Evolutionary conservation across 345 rosid species (phyloP).

Genomic region (Bretschneidera sinensis): DNA sequence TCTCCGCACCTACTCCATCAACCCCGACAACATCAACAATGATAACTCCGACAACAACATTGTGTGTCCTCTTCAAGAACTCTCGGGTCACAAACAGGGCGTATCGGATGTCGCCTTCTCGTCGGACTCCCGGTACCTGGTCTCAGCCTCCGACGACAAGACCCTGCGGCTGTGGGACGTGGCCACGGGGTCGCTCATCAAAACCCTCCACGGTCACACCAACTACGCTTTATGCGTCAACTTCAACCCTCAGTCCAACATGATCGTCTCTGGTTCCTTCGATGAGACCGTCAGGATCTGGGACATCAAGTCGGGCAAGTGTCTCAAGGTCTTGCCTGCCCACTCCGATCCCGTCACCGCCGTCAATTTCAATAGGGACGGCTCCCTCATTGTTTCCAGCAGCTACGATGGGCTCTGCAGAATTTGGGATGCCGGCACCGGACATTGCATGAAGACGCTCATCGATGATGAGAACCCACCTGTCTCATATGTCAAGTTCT

Average conservation of each 20-base stretch:
- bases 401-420: constrained; percentile 91
- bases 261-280: constrained; percentile 89
- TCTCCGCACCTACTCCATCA: constrained; percentile 57
- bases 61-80: constrained; percentile 43
- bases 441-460: constrained; percentile 79
- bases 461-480: constrained; percentile 95
- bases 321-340: constrained; percentile 86
- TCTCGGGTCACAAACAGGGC: constrained; percentile 72
- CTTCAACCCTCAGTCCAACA: constrained; percentile 82
- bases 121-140: constrained; percentile 73
- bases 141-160: constrained; percentile 92
- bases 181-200: constrained; percentile 54
- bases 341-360: constrained; percentile 94
- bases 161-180: constrained; percentile 93
- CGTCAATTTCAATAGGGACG: constrained; percentile 81
- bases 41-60: constrained; percentile 19
- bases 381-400: constrained; percentile 76
- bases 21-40: constrained; percentile 27
- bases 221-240: constrained; percentile 75
- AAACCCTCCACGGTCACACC: constrained; percentile 76
- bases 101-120: constrained; percentile 92
- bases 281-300: constrained; percentile 93
- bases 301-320: constrained; percentile 86
- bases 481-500: constrained; percentile 79
- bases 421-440: constrained; percentile 88